Evolutionary conservation across 2,329 filamentous ascomycete species (phyloP), one percentile per base, ranked within the genome.

Genomic region (Fusarium torulosum): DNA sequence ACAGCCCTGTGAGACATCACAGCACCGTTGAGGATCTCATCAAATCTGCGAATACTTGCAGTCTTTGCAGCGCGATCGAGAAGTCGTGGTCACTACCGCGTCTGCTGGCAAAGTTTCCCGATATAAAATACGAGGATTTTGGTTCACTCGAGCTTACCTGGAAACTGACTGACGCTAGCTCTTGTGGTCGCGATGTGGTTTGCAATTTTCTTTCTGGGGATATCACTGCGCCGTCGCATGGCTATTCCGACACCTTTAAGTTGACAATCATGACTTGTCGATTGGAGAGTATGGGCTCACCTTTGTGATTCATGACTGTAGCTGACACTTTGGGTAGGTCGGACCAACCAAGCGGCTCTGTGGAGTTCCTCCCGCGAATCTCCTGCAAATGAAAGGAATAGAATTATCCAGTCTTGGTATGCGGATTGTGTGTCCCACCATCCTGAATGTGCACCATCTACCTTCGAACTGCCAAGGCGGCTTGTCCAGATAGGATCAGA

Each of bases 191-290:
- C 4, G n/a, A 35, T 19, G 37, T 42, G 5, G 27, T 38, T 19
- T 53, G 46, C 3, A 33, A 31, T 11, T n/a, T 52, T 11, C 20
- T 56, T 6, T 10, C 9, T 2, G 38, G 53, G 0, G 38, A 42
- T 4, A 31, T 56, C 1, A 7, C 21, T 19, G 53, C 13, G 10
- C n/a, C 27, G 14, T 56, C 37, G 21, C 15, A 56, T 43, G 37
- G 4, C 13, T 56, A 29, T 6, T 20, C 15, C 11, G 15, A 15
- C 11, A 29, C 10, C 10, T 56, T 56, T 6, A 52, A 29, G 4
- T 25, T 56, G 29, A 43, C 53, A 0, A 37, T 56, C 11, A 52
- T n/a, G 6, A 43, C 46, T 29, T 42, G 53, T 35, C 27, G 7
- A 11, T 4, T 14, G 20, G 46, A 29, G 9, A 37, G 46, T 56